Percentiles rank a stretch among this genome's conserved stretches.
Conservation (phyloP, 75 land plant species). For the Sequoia sempervirens region DNA sequence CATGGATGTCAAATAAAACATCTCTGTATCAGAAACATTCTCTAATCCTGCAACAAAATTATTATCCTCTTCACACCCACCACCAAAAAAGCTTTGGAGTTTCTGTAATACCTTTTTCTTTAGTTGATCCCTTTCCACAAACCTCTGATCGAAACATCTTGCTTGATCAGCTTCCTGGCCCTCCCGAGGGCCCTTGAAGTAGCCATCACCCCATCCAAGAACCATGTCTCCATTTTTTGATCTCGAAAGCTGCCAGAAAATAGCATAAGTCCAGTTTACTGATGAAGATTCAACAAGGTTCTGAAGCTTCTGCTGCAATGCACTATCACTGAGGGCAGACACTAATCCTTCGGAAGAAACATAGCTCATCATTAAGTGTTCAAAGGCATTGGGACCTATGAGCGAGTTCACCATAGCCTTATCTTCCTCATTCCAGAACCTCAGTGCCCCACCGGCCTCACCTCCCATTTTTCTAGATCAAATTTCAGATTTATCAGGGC, state of each 20-base stretch:
- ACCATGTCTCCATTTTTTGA: conserved; percentile 25
- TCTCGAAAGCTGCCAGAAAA: conserved; percentile 44
- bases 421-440: conserved; percentile 22
- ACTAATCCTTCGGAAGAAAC: conserved; percentile 10
- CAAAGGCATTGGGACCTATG: conserved; percentile 24
- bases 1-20: conserved; percentile 64
- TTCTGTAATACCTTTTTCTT: conserved; percentile 39
- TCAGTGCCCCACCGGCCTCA: background rate
- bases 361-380: conserved; percentile 14
- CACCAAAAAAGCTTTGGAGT: conserved; percentile 30
- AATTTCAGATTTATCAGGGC: background rate
- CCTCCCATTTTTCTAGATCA: conserved; percentile 8
- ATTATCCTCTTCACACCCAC: conserved; percentile 19
- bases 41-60: conserved; percentile 17
- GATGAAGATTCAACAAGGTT: conserved; percentile 36
- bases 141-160: background rate
- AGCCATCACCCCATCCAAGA: conserved; percentile 48
- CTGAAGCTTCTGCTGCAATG: conserved; percentile 26
- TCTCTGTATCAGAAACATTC: conserved; percentile 50
- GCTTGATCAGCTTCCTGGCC: conserved; percentile 13
- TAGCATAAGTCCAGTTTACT: conserved; percentile 46
- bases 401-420: conserved; percentile 28
- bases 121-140: conserved; percentile 21
- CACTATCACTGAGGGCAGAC: conserved; percentile 21
- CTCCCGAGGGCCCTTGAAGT: conserved; percentile 37